Base-by-base conservation (phyloP, 2,329 filamentous ascomycete species). In the Sporothrix humicola region DNA sequence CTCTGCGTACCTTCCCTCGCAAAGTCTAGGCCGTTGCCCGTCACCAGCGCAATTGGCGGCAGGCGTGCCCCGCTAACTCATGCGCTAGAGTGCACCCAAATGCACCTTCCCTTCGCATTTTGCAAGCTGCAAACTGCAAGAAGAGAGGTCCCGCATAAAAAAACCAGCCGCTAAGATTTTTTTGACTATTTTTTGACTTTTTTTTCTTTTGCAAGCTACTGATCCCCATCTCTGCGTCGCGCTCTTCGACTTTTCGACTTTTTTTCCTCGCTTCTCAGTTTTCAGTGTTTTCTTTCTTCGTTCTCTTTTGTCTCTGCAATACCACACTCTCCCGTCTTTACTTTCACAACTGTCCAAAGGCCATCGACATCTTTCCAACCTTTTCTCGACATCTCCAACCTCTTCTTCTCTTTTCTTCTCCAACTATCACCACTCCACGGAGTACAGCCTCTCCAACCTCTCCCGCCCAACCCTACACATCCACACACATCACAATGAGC, bases 401-500 rank as follows among this genome's bases (percentile, higher is more conserved):
- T 50, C 52, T 3, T 37, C 10, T 20, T 48, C 7, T 48, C 20
- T 17, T 20, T 20, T 20, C 52, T 56, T 56, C 52, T 26, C 20
- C 52, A 12, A 26, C 52, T 23, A 26, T 23, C 20, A 56, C 20
- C 52, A 20, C 52, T 37, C 31, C 31, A 37, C 31, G 31, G 31
- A 37, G 31, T 37, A 37, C 31, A 37, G 31, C 31, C 4, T 37
- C 31, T 37, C 58, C 20, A 44, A 8, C 59, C 5, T 46, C 54
- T n/a, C 31, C 31, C 7, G 7, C 52, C 8, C 31, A 52, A 31
- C 37, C 6, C 17, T 50, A 50, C 68, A 42, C 59, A 20, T 8
- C 8, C 42, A 66, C 42, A 66, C 61, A 48, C n/a, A 48, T 66
- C 61, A 46, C 59, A 63, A 79, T 79, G 78, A 77, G 76, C 74